Evolutionary conservation across 2,329 filamentous ascomycete genomes (phyloP).

Genomic region (Fusarium sp.): DNA sequence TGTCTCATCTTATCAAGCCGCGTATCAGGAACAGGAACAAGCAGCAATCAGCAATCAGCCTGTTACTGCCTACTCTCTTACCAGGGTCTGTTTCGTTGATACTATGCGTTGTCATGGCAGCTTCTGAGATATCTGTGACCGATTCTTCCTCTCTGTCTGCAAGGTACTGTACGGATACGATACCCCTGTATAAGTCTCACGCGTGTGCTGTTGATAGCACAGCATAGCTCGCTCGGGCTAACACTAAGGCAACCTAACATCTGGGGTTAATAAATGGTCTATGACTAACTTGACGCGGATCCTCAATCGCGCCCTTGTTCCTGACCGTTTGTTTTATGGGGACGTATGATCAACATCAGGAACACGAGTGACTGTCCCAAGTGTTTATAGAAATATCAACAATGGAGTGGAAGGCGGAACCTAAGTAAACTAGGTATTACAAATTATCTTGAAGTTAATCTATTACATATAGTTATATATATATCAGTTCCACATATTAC

Average conservation of each 20-base stretch:
- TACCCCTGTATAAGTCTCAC: conserved; percentile 19
- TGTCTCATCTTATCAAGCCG: conserved; percentile 32
- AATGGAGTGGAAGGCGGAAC: not conserved
- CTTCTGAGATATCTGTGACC: conserved; percentile 8
- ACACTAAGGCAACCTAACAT: not conserved
- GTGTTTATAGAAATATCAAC: not conserved
- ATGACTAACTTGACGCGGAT: conserved; percentile 7
- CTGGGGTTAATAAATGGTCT: conserved; percentile 16
- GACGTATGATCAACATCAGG: not conserved
- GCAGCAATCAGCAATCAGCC: conserved; percentile 26
- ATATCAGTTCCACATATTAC: not conserved
- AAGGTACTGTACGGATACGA: not conserved
- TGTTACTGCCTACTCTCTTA: not conserved
- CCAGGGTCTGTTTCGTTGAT: conserved; percentile 8
- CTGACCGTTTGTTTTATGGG: conserved; percentile 5
- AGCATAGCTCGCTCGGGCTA: conserved; percentile 15
- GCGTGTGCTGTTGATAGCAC: conserved; percentile 6
- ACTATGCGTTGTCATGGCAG: conserved; percentile 27
- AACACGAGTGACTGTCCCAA: not conserved
- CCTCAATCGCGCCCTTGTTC: conserved; percentile 18
- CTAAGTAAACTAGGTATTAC: conserved; percentile 6
- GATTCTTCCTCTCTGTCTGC: conserved; percentile 3
- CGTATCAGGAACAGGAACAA: conserved; percentile 32
- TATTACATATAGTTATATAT: conserved; percentile 11
- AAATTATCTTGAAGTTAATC: conserved; percentile 1